These are phyloP conservation scores for Asterionellopsis glacialis DNA, from an alignment of 108 stramenopile genomes.

Conservation along the genomic window DNA sequence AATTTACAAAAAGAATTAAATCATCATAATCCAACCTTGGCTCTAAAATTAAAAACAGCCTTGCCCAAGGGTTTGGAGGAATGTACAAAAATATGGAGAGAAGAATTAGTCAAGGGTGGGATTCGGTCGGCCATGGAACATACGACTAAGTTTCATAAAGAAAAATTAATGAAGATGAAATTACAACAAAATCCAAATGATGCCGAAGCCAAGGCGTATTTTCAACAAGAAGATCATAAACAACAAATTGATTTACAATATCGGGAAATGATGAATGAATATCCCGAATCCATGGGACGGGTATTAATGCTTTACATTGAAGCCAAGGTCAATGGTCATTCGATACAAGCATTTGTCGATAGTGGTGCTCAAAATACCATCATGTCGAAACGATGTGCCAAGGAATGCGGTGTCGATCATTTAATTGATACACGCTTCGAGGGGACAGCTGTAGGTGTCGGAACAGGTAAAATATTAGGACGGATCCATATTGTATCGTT, in stretches of 20 bases:
- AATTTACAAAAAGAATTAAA: conserved; percentile 81
- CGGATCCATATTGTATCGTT: conserved; percentile 66
- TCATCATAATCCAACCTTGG: conserved; percentile 64
- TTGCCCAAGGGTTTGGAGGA: conserved; percentile 21
- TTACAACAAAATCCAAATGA: conserved; percentile 74
- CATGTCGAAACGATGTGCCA: conserved; percentile 78
- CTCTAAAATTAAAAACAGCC: conserved; percentile 32
- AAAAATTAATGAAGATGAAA: conserved; percentile 37
- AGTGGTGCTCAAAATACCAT: conserved; percentile 92
- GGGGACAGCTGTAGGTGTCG: conserved; percentile 90
- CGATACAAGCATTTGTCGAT: conserved; percentile 93
- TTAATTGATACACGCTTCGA: conserved; percentile 83
- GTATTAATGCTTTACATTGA: conserved; percentile 96
- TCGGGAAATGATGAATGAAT: conserved; percentile 88
- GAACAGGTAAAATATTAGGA: conserved; percentile 91
- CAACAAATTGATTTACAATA: conserved; percentile 71
- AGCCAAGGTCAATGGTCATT: conserved; percentile 75
- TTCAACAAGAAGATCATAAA: conserved; percentile 56
- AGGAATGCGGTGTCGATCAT: conserved; percentile 71
- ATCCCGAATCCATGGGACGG: conserved; percentile 89
- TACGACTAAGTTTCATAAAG: conserved; percentile 39
- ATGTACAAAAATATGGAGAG: conserved; percentile 61
- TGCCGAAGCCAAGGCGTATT: conserved; percentile 75
- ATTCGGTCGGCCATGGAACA: conserved; percentile 38
- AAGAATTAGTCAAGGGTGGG: conserved; percentile 56